A percentile compares a stretch with the other conserved stretches of the same genome.
phyloP scores from a whole-genome alignment of 2,329 filamentous ascomycete genomes.

The Cercospora nicotianae region DNA sequence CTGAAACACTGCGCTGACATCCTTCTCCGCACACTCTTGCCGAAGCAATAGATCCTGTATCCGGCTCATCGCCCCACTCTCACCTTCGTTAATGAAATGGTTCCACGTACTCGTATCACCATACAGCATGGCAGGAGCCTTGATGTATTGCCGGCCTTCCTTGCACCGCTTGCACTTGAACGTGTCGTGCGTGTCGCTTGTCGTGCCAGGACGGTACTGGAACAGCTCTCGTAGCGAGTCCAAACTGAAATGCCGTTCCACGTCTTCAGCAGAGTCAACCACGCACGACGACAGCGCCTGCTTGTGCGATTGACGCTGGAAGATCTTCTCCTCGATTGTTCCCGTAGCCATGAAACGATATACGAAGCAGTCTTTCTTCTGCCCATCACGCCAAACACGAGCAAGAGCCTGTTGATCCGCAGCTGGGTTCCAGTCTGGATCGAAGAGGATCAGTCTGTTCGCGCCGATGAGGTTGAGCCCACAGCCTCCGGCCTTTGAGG shows the following conservation, averaged over 20 bases:
- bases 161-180: constrained; percentile 97
- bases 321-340: constrained; percentile 98
- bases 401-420: constrained; percentile 96
- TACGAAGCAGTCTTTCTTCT: constrained; percentile 99
- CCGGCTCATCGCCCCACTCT: constrained; percentile 61
- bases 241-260: constrained; percentile 92
- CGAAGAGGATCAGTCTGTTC: constrained; percentile 92
- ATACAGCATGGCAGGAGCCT: constrained; percentile 92
- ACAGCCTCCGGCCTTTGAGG: constrained; percentile 93
- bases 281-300: constrained; percentile 95
- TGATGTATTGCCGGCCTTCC: constrained; percentile 78
- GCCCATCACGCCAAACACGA: constrained; percentile 96
- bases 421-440: constrained; percentile 93
- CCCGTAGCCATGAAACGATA: constrained; percentile 99
- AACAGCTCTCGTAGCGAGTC: constrained; percentile 91
- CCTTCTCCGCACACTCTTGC: constrained; percentile 75
- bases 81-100: constrained; percentile 80
- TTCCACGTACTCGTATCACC: constrained; percentile 99
- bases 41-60: constrained; percentile 91
- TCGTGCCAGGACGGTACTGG: constrained; percentile 82
- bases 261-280: constrained; percentile 93
- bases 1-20: constrained; percentile 94
- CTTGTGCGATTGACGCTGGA: constrained; percentile 97
- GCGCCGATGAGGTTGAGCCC: constrained; percentile 94
- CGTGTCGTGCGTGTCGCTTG: constrained; percentile 93